Evolutionary conservation across 805 yeast genomes (phyloP), one percentile per base, ranked within the genome.

Genomic region (Kluyveromyces aestuarii): DNA sequence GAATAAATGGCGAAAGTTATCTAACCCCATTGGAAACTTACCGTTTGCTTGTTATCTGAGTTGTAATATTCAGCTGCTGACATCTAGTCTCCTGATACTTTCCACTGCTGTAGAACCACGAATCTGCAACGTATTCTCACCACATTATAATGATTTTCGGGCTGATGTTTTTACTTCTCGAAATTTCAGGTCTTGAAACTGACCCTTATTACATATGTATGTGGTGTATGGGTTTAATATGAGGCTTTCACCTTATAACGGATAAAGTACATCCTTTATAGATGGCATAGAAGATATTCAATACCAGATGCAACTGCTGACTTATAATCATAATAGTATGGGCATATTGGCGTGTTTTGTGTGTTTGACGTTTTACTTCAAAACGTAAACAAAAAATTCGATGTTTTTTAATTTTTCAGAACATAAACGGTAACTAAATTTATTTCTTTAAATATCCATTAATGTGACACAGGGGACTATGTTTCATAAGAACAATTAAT

Each of bases 41-140:
- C 53, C 25, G 49, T 45, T 47, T 48, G 50, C 19, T 50, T 42
- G 35, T 39, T n/a, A 11, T 45, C 45, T 7, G 47, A 35, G 9
- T 45, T 45, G 43, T 50, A 50, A 42, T 50, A 50, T 19, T 50
- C 53, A 6, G 53, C 50, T 6, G 53, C 53, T 14, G 53, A 50
- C 53, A 50, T 49, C 27, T 13, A 14, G 5, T 8, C 6, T 2
- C 7, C 14, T 13, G 14, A 30, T 30, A 30, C 35, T 30, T 30
- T 30, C 6, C 25, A 21, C n/a, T n/a, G n/a, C n/a, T n/a, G n/a
- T n/a, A n/a, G n/a, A n/a, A n/a, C n/a, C n/a, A n/a, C n/a, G n/a
- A n/a, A n/a, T n/a, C n/a, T n/a, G n/a, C n/a, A n/a, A n/a, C n/a
- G n/a, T n/a, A n/a, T n/a, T n/a, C n/a, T n/a, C 25, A 21, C 25